Conservation (phyloP, 495 filamentous ascomycete genomes). For the Neurospora tetrasperma region DNA sequence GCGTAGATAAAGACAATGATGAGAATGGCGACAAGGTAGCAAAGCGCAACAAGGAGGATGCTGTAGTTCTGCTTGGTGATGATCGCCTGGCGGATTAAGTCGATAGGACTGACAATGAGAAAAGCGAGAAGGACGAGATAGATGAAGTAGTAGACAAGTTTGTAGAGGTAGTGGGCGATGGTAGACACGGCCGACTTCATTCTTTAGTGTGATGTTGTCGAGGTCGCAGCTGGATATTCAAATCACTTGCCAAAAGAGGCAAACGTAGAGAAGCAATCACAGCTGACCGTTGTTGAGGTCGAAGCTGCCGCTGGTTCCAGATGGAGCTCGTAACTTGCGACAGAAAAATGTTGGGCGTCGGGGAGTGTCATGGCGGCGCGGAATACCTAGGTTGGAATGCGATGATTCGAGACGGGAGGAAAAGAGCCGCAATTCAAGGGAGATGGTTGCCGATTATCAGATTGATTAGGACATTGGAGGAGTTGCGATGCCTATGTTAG, state of each 20-base stretch:
- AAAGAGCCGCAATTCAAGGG: neutral
- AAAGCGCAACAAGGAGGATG: constrained; percentile 72
- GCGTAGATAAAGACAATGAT: constrained; percentile 70
- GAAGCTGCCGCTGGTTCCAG: neutral
- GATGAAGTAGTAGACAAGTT: constrained; percentile 66
- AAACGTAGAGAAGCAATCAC: neutral
- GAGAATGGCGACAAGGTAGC: constrained; percentile 64
- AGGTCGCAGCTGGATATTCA: neutral
- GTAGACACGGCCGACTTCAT: constrained; percentile 25
- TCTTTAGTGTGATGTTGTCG: neutral
- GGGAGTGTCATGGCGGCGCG: constrained; percentile 9
- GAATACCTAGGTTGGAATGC: neutral
- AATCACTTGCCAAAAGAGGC: neutral
- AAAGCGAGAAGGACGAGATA: constrained; percentile 61
- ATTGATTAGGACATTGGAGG: neutral
- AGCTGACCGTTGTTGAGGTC: neutral
- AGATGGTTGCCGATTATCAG: neutral
- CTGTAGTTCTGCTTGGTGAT: constrained; percentile 55
- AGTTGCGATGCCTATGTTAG: neutral
- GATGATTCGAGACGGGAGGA: neutral
- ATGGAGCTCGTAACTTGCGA: constrained; percentile 1
- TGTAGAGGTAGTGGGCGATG: constrained; percentile 72
- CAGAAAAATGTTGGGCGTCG: neutral
- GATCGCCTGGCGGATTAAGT: constrained; percentile 72
- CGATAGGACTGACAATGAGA: constrained; percentile 71